Conservation (phyloP, 108 stramenopile genomes). For the Discostella stelligeroides region DNA sequence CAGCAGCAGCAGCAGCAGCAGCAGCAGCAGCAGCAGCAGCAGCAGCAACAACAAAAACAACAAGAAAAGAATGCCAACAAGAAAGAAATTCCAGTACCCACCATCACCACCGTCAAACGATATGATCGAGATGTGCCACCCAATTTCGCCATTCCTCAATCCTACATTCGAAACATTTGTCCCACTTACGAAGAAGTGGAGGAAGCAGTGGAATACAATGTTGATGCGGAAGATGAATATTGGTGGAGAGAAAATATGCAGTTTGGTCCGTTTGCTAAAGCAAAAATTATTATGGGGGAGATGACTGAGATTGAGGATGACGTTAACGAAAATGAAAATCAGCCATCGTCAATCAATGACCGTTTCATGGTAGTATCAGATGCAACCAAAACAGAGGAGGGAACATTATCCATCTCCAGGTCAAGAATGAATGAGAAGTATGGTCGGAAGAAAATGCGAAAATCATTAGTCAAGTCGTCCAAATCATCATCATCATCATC, state of each 20-base stretch:
- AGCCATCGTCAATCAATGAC: background rate
- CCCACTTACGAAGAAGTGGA: slow-evolving; percentile 56
- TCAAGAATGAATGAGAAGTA: too few relatives aligned
- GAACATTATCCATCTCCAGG: too few relatives aligned
- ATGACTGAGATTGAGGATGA: background rate
- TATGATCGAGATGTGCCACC: slow-evolving; percentile 71
- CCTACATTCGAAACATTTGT: slow-evolving; percentile 69
- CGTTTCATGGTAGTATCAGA: background rate
- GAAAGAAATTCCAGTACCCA: slow-evolving; percentile 78
- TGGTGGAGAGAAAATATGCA: slow-evolving; percentile 70
- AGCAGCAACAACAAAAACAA: slow-evolving; percentile 21
- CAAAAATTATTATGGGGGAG: slow-evolving; percentile 23
- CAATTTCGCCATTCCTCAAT: slow-evolving; percentile 55
- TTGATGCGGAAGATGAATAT: slow-evolving; percentile 77
- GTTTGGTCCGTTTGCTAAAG: slow-evolving; percentile 57
- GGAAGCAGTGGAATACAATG: slow-evolving; percentile 66
- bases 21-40: background rate
- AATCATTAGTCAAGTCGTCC: background rate
- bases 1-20: slow-evolving; percentile 1
- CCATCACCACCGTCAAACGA: slow-evolving; percentile 61
- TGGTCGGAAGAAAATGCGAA: background rate
- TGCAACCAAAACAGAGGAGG: too few relatives aligned
- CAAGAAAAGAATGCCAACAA: slow-evolving; percentile 35
- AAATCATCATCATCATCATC: background rate
- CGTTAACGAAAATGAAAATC: background rate